A percentile compares a stretch with the other conserved stretches of the same genome.
phyloP scores from a whole-genome alignment of 2,329 filamentous ascomycete species.

The Colletotrichum endophyticum region DNA sequence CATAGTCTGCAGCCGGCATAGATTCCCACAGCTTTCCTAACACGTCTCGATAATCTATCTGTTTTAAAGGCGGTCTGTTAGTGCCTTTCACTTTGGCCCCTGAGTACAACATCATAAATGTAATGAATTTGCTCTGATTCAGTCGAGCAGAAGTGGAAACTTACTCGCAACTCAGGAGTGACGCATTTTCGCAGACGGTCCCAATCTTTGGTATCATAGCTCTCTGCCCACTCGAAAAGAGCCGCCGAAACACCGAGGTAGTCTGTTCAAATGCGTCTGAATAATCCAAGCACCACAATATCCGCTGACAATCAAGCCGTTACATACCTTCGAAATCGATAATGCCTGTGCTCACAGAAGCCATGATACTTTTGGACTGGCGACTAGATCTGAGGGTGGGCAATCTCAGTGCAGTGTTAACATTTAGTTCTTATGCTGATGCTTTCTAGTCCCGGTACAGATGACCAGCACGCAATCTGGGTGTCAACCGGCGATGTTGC shows the following conservation, averaged over 20 bases:
- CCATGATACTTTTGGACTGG: not conserved
- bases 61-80: not conserved
- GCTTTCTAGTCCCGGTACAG: not conserved
- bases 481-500: not conserved
- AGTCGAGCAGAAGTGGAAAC: constrained; percentile 54
- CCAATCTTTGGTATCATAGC: constrained; percentile 72
- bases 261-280: constrained; percentile 36
- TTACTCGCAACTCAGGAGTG: constrained; percentile 44
- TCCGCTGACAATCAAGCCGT: not conserved
- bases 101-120: not conserved
- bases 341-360: not conserved
- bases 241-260: constrained; percentile 53
- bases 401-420: not conserved
- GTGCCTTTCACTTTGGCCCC: not conserved
- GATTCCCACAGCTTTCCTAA: constrained; percentile 64
- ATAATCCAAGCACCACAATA: not conserved
- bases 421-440: not conserved
- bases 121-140: constrained; percentile 41
- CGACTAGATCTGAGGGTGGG: not conserved
- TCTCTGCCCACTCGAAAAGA: constrained; percentile 67
- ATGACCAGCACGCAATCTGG: not conserved
- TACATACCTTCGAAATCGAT: not conserved
- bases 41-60: constrained; percentile 75
- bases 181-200: constrained; percentile 58
- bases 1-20: constrained; percentile 65